phyloP scores from a whole-genome alignment of 192 early-diverging fungal genomes.

The Backusella australiensis region DNA sequence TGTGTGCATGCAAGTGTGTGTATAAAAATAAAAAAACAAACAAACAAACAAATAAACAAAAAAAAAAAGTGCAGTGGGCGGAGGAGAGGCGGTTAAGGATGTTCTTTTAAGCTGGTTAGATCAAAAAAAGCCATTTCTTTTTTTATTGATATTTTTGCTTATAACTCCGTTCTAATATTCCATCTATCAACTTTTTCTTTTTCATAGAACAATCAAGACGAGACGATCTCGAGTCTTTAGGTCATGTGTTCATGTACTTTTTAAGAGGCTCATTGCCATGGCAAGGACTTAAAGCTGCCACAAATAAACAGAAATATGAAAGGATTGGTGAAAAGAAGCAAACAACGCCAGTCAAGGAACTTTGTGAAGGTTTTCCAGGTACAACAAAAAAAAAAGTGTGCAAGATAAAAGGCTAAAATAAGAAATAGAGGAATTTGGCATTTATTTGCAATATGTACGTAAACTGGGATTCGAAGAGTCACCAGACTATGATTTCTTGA shows the following conservation, averaged over 20 bases:
- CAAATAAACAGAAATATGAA: constrained; percentile 99
- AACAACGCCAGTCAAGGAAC: constrained; percentile 81
- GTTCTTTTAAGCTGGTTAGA: neutral
- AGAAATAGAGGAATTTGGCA: constrained; percentile 76
- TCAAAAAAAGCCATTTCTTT: neutral
- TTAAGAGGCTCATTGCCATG: constrained; percentile 91
- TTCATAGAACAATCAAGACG: constrained; percentile 90
- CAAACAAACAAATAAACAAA: neutral
- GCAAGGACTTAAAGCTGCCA: constrained; percentile 97
- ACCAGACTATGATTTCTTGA: constrained; percentile 95
- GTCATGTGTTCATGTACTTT: constrained; percentile 99
- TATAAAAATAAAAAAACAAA: neutral
- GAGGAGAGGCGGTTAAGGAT: neutral
- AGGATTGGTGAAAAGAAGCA: constrained; percentile 99
- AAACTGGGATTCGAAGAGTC: constrained; percentile 93
- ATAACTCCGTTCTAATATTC: neutral
- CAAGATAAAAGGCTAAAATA: too few species aligned
- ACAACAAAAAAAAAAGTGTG: neutral
- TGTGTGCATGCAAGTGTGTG: neutral
- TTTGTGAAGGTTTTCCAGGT: constrained; percentile 87
- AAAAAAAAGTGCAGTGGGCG: neutral
- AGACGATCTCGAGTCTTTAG: constrained; percentile 96
- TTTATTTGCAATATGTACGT: constrained; percentile 87
- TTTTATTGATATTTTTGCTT: neutral
- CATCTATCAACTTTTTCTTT: neutral